Conservation (phyloP, 805 yeast genomes). For the Torulaspora delbrueckii region DNA sequence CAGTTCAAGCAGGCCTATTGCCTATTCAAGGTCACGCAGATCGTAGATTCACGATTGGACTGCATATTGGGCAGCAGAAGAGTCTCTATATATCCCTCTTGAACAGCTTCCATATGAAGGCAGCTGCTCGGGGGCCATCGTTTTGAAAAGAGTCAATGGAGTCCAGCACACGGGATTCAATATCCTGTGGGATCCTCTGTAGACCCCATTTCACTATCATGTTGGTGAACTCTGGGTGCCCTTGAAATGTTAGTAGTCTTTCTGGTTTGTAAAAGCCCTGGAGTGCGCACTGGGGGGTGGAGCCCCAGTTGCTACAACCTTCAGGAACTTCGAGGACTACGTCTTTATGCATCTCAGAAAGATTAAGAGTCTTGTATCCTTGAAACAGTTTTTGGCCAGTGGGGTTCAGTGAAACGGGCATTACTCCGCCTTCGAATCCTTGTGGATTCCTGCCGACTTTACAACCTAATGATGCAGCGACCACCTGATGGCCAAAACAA, state of each 20-base stretch:
- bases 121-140: slow-evolving; percentile 35
- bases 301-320: slow-evolving; percentile 45
- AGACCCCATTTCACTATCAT: slow-evolving; percentile 26
- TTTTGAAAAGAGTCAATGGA: slow-evolving; percentile 30
- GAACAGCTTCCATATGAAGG: slow-evolving; percentile 16
- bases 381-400: slow-evolving; percentile 24
- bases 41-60: too few species aligned
- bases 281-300: slow-evolving; percentile 48
- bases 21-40: too few species aligned
- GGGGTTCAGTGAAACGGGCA: slow-evolving; percentile 44
- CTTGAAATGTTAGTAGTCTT: slow-evolving; percentile 67
- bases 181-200: slow-evolving; percentile 3
- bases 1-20: neutral
- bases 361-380: slow-evolving; percentile 29
- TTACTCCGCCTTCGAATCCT: slow-evolving; percentile 74
- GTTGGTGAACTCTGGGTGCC: slow-evolving; percentile 77
- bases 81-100: neutral
- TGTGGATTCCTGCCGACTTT: slow-evolving; percentile 49
- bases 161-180: neutral
- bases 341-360: slow-evolving; percentile 59
- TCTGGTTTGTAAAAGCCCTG: slow-evolving; percentile 63
- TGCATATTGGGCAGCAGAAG: neutral
- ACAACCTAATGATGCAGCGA: slow-evolving; percentile 62
- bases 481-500: slow-evolving; percentile 85
- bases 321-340: slow-evolving; percentile 43